Base-by-base conservation (phyloP, 306 rosid species). In the Quercus dentata region DNA sequence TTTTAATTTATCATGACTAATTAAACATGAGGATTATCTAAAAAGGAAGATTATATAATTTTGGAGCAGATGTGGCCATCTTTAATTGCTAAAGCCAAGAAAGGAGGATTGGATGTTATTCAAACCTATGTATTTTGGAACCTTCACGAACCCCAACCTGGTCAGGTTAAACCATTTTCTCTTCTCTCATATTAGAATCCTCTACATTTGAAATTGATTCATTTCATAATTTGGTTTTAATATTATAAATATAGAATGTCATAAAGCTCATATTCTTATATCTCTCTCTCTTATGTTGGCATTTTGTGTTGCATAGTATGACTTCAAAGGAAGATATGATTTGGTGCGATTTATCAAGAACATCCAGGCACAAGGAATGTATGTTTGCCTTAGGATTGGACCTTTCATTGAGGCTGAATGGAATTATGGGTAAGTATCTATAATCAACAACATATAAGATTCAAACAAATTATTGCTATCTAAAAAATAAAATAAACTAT, bases 51-150 rank as follows among this genome's bases (percentile, higher is more conserved):
- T 41, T 75, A 72, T 2, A 77, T 61, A 18, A 75, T 0, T 41
- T 70, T 31, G 69, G 21, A 73, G 86, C 80, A 95, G 99, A 95
- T 93, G 96, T 93, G 99, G 99, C 87, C 93, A 33, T 85, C 87
- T 57, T 77, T 95, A 90, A 89, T 95, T 76, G 91, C 78, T 71
- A 91, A 91, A 80, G 99, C 99, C 62, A 95, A 91, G 81, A 85
- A 87, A 78, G 99, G 99, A 28, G 98, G 98, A 4, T 2, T 95
- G 62, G 96, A 92, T 18, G 98, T 91, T 18, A 93, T 95, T 77
- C 96, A 95, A 69, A 95, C 99, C 21, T 93, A 95, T 64, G 98
- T 95, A 55, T 95, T 95, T 79, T 93, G 99, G 99, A 91, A 95
- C 86, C 69, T 90, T 15, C 98, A 95, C 59, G 98, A 95, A 69